Evolutionary conservation across 2,329 filamentous ascomycete species (phyloP).

Genomic region (Parastagonospora avenae): DNA sequence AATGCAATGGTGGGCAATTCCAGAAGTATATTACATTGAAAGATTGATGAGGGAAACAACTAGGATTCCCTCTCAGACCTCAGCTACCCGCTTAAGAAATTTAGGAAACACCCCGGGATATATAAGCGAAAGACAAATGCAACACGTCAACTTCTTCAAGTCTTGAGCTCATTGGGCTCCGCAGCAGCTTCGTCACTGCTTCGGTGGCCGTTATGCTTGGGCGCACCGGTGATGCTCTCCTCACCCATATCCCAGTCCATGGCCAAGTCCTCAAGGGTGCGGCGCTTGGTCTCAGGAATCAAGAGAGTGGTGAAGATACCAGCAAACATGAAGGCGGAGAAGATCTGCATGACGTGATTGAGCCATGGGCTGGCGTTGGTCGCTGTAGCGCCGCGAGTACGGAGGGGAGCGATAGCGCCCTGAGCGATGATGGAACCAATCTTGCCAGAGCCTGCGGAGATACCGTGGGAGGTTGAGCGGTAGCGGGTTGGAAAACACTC

Average conservation of each 20-base stretch:
- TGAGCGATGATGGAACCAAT: slow-evolving; percentile 57
- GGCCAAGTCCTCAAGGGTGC: slow-evolving; percentile 74
- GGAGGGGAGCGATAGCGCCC: slow-evolving; percentile 53
- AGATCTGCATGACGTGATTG: slow-evolving; percentile 76
- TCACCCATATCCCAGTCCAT: slow-evolving; percentile 42
- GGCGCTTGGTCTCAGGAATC: slow-evolving; percentile 77
- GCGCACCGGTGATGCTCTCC: slow-evolving; percentile 37
- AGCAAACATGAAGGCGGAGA: slow-evolving; percentile 78
- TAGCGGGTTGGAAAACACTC: slow-evolving; percentile 58
- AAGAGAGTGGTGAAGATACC: slow-evolving; percentile 71
- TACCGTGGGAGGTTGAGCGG: slow-evolving; percentile 56
- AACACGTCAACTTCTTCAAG: neutral
- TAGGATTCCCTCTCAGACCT: too few relatives aligned
- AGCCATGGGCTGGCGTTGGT: slow-evolving; percentile 65
- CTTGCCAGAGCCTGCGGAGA: slow-evolving; percentile 56
- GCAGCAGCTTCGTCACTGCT: slow-evolving; percentile 25
- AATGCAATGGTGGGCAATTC: too few relatives aligned
- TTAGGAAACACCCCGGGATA: neutral
- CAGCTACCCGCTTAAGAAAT: too few relatives aligned
- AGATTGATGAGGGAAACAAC: too few relatives aligned
- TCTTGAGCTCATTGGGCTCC: slow-evolving; percentile 13
- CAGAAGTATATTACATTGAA: too few relatives aligned
- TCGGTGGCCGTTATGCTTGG: slow-evolving; percentile 25
- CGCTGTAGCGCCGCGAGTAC: slow-evolving; percentile 56
- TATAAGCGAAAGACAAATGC: neutral